A percentile compares a stretch with the other conserved stretches of the same genome.
phyloP scores from a whole-genome alignment of 78 protist species.

The Dictyostelium intermedium region DNA sequence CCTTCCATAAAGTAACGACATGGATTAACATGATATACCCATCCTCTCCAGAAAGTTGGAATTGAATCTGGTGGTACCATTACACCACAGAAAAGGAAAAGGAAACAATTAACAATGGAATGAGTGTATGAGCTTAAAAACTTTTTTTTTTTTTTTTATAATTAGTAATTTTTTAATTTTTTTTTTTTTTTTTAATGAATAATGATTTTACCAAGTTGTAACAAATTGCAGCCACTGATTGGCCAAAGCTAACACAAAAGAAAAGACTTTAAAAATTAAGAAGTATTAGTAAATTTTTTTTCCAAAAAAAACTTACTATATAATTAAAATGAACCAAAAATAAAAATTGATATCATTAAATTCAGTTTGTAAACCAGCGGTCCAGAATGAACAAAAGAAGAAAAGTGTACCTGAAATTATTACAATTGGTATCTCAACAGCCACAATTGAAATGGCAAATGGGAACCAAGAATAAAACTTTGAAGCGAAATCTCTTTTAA shows the following conservation, averaged over 20 bases:
- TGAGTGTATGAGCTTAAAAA: not conserved
- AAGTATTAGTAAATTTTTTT: no score
- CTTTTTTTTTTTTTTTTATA: not conserved
- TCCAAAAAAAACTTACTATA: not conserved
- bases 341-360: conserved; percentile 27
- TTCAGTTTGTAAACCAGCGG: conserved; percentile 2
- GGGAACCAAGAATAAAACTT: conserved; percentile 62
- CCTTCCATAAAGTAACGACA: conserved; percentile 56
- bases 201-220: not conserved
- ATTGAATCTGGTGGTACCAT: not conserved
- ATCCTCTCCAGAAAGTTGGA: conserved; percentile 38
- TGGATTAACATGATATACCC: conserved; percentile 21
- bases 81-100: conserved; percentile 72
- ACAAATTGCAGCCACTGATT: conserved; percentile 40
- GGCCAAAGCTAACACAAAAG: conserved; percentile 54
- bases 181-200: not conserved
- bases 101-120: conserved; percentile 16
- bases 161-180: no score
- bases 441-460: conserved; percentile 30
- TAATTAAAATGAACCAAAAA: conserved; percentile 8
- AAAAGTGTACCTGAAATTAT: conserved; percentile 20
- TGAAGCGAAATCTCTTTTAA: conserved; percentile 25
- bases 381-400: conserved; percentile 40
- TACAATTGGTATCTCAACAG: conserved; percentile 49
- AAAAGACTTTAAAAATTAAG: not conserved